Evolutionary conservation across 1,284 basidiomycete species (phyloP).

Genomic region (Moesziomyces antarcticus): DNA sequence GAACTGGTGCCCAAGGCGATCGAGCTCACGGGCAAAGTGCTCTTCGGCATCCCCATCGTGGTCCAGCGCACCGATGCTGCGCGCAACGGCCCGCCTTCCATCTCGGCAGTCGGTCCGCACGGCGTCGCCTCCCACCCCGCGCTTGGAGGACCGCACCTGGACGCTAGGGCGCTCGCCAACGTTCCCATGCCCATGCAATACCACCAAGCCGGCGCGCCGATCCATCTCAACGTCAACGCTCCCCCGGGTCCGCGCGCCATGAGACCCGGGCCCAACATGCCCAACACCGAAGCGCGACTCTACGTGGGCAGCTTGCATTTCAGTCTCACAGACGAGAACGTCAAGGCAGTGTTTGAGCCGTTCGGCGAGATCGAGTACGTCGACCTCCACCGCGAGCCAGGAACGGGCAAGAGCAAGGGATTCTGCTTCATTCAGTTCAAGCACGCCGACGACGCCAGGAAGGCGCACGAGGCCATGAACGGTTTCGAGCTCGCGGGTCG

Average conservation of each 20-base stretch:
- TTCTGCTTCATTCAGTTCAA: conserved; percentile 97
- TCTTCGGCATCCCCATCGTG: conserved; percentile 97
- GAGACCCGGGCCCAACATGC: conserved; percentile 59
- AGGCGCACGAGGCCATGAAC: conserved; percentile 98
- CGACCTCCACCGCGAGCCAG: conserved; percentile 91
- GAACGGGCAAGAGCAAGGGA: conserved; percentile 92
- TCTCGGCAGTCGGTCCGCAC: conserved; percentile 14
- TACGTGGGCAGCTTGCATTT: conserved; percentile 97
- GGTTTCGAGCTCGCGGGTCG: conserved; percentile 95
- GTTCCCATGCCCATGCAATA: conserved; percentile 48
- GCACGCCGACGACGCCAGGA: conserved; percentile 87
- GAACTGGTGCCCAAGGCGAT: conserved; percentile 92
- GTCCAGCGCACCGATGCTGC: conserved; percentile 97
- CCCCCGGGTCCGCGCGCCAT: conserved; percentile 13
- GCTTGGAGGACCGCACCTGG: conserved; percentile 18
- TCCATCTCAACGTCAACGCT: conserved; percentile 29
- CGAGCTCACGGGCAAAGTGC: conserved; percentile 86
- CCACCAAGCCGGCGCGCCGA: conserved; percentile 38
- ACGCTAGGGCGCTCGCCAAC: conserved; percentile 28
- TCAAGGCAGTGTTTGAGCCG: conserved; percentile 97
- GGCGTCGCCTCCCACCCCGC: conserved; percentile 31
- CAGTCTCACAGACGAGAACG: conserved; percentile 93
- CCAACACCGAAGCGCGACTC: conserved; percentile 76
- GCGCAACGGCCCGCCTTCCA: conserved; percentile 74
- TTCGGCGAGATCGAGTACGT: conserved; percentile 98